Evolutionary conservation across 2,329 filamentous ascomycete species (phyloP).

Genomic region (Xylariaceae sp.): DNA sequence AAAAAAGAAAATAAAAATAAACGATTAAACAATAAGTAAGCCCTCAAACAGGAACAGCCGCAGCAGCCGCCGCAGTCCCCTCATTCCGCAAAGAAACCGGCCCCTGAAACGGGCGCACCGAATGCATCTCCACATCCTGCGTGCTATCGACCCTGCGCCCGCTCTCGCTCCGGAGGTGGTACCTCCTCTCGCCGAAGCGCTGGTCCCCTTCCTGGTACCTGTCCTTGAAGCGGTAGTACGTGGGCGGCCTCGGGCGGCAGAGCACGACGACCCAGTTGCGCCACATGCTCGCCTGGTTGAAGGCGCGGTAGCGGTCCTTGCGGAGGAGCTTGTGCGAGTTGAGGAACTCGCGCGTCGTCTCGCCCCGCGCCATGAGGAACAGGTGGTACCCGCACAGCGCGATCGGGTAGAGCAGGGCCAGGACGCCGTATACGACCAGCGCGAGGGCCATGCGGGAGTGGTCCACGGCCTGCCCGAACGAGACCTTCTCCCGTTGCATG

Average conservation of each 20-base stretch:
- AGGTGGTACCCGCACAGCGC: slow-evolving; percentile 84
- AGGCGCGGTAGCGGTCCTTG: slow-evolving; percentile 85
- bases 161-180: slow-evolving; percentile 44
- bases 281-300: slow-evolving; percentile 68
- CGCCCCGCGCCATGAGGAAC: slow-evolving; percentile 82
- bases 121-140: slow-evolving; percentile 67
- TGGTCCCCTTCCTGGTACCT: slow-evolving; percentile 76
- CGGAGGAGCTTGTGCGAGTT: slow-evolving; percentile 94
- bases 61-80: slow-evolving; percentile 5
- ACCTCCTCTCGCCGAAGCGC: slow-evolving; percentile 60
- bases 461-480: slow-evolving; percentile 63
- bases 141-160: slow-evolving; percentile 39
- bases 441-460: slow-evolving; percentile 78
- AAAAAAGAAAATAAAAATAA: no score
- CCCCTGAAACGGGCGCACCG: slow-evolving; percentile 53
- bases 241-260: slow-evolving; percentile 76
- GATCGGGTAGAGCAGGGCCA: slow-evolving; percentile 73
- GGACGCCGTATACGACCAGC: slow-evolving; percentile 75
- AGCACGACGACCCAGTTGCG: slow-evolving; percentile 80
- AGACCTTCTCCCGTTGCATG: slow-evolving; percentile 54
- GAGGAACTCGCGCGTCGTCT: slow-evolving; percentile 93
- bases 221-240: slow-evolving; percentile 82
- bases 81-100: slow-evolving; percentile 39
- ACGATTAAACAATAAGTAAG: no score
- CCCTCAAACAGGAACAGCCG: no score